phyloP scores from a whole-genome alignment of 2,329 filamentous ascomycete genomes.

The Epichloe aotearoae region DNA sequence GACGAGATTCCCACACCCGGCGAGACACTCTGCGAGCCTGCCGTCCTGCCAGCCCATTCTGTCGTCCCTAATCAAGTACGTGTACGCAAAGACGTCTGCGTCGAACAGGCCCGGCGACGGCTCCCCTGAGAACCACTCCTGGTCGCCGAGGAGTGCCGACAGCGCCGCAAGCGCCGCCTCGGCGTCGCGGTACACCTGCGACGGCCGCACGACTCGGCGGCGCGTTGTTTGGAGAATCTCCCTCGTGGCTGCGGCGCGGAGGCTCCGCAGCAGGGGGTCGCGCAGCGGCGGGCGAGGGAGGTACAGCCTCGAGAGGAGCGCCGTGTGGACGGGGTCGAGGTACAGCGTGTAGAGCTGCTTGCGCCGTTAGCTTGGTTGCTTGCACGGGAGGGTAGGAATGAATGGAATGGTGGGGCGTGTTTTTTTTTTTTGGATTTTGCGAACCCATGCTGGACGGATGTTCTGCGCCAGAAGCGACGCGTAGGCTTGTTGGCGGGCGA shows the following conservation, averaged over 20 bases:
- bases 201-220: constrained; percentile 19
- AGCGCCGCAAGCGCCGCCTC: constrained; percentile 33
- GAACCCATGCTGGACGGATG: constrained; percentile 77
- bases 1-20: constrained; percentile 47
- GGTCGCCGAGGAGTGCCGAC: constrained; percentile 25
- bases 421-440: constrained; percentile 6
- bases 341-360: constrained; percentile 66
- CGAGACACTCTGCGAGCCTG: constrained; percentile 43
- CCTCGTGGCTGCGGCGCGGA: constrained; percentile 58
- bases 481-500: constrained; percentile 59
- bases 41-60: constrained; percentile 50
- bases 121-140: constrained; percentile 36
- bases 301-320: constrained; percentile 60
- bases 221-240: constrained; percentile 56
- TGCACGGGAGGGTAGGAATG: not conserved
- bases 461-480: constrained; percentile 60
- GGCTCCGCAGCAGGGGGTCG: constrained; percentile 44
- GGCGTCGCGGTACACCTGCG: constrained; percentile 29
- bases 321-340: constrained; percentile 53
- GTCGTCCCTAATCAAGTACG: constrained; percentile 61
- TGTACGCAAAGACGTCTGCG: constrained; percentile 81
- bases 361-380: constrained; percentile 3
- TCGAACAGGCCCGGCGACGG: constrained; percentile 62
- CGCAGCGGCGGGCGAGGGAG: constrained; percentile 52
- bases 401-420: not conserved